Evolutionary conservation across 2,329 filamentous ascomycete species (phyloP).

Genomic region (Epichloe gansuensis): DNA sequence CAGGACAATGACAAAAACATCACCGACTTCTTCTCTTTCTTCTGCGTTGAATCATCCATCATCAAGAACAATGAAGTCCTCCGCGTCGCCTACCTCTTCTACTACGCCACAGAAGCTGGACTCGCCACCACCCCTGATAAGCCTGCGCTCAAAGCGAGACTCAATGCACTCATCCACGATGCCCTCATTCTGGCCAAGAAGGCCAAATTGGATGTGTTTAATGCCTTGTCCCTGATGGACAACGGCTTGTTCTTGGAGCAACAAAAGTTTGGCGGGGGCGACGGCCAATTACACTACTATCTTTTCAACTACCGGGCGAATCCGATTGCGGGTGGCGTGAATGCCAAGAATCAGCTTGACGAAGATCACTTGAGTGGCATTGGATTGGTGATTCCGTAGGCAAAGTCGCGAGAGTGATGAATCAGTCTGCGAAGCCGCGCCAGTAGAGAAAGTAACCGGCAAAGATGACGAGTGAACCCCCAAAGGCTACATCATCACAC

Average conservation of each 20-base stretch:
- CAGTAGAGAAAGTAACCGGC: no score
- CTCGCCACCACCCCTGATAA: conserved; percentile 46
- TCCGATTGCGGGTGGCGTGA: conserved; percentile 74
- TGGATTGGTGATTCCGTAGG: conserved; percentile 65
- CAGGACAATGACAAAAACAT: conserved; percentile 59
- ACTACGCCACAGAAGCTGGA: conserved; percentile 79
- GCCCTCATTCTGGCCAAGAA: conserved; percentile 79
- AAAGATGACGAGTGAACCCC: no score
- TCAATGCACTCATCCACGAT: conserved; percentile 73
- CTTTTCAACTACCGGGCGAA: conserved; percentile 92
- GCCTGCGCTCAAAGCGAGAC: conserved; percentile 57
- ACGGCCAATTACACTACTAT: conserved; percentile 94
- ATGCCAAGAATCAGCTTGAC: conserved; percentile 67
- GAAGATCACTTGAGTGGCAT: conserved; percentile 71
- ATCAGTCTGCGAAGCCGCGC: no score
- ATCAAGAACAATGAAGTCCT: conserved; percentile 72
- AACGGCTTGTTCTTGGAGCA: conserved; percentile 88
- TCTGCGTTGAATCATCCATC: conserved; percentile 84
- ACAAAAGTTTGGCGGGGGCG: conserved; percentile 88
- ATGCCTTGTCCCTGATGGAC: conserved; percentile 85
- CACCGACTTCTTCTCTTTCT: conserved; percentile 96
- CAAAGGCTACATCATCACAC: no score
- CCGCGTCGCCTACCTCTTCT: conserved; percentile 89
- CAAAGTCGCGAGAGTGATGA: no score
- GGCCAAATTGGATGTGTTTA: conserved; percentile 86